Base-by-base conservation (phyloP, 306 rosid genomes). In the cucumber (Cucumis sativus) region DNA sequence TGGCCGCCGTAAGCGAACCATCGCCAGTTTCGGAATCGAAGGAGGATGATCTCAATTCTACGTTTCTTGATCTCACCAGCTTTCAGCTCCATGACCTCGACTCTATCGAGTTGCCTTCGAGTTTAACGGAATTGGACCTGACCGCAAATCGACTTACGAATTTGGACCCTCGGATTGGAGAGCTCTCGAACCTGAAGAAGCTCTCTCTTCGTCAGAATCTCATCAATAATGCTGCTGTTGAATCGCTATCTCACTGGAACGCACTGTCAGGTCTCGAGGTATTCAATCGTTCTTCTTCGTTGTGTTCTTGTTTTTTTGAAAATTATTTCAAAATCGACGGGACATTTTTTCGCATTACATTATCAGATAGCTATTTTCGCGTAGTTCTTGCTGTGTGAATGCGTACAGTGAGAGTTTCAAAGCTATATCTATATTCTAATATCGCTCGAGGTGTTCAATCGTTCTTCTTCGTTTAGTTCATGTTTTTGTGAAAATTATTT, bases 201-300 rank as follows among this genome's bases (percentile, higher is more conserved):
- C 93, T 96, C 16, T 96, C 97, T 8, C 77, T 92, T 57, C 98
- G 97, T 33, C 98, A 96, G 62, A 92, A 96, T 87, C 97, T 92
- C 69, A 28, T 96, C 77, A 79, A 84, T 1, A 97, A 96, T 64
- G 70, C 77, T 56, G 91, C 93, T 67, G 86, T 88, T 18, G 84
- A 63, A 3, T 93, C 90, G 17, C 85, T 95, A 58, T 96, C 99
- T 65, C 37, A 81, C 55, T 91, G 97, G 96, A 82, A 79, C 74
- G 76, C 85, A 8, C 78, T 95, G 28, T 84, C 92, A 28, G 83
- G 78, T 43, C 91, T 96, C 60, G 88, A 91, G 93, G 97, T 89
- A 82, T 33, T 80, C 65, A 23, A 69, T 75, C 16, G 17, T 25
- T 71, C 56, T 21, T 65, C 30, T 28, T 28, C 14, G 0, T 25